Evolutionary conservation across 1,284 basidiomycete species (phyloP).

Genomic region (Papiliotrema fonsecae): DNA sequence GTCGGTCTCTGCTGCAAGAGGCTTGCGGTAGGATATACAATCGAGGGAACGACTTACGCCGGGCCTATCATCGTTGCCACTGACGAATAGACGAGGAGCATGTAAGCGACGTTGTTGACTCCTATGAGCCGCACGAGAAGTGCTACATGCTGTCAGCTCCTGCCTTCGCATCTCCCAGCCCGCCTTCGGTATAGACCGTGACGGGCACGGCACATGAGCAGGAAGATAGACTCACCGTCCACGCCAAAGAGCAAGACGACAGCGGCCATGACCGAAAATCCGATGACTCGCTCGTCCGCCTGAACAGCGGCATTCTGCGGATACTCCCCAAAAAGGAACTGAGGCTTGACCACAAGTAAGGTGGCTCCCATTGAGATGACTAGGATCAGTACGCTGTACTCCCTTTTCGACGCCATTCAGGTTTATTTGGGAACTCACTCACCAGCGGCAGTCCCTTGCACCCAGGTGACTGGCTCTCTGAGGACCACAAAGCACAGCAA

Average conservation of each 20-base stretch:
- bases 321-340: background rate
- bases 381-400: background rate
- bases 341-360: background rate
- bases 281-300: background rate
- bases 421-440: background rate
- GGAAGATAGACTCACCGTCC: background rate
- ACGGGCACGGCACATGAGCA: background rate
- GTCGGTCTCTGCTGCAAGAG: too few relatives aligned
- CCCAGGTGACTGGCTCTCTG: background rate
- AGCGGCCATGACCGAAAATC: background rate
- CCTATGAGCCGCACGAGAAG: too few relatives aligned
- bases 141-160: too few relatives aligned
- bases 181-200: too few relatives aligned
- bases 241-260: background rate
- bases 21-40: too few relatives aligned
- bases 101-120: too few relatives aligned
- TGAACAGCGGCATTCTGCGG: background rate
- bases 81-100: too few relatives aligned
- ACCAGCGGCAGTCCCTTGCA: background rate
- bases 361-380: background rate
- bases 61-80: too few relatives aligned
- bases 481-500: background rate
- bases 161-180: too few relatives aligned
- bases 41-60: too few relatives aligned
- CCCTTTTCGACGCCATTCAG: background rate